phyloP scores from a whole-genome alignment of 176 grass and related monocot species.

The Tuctoria greenei region DNA sequence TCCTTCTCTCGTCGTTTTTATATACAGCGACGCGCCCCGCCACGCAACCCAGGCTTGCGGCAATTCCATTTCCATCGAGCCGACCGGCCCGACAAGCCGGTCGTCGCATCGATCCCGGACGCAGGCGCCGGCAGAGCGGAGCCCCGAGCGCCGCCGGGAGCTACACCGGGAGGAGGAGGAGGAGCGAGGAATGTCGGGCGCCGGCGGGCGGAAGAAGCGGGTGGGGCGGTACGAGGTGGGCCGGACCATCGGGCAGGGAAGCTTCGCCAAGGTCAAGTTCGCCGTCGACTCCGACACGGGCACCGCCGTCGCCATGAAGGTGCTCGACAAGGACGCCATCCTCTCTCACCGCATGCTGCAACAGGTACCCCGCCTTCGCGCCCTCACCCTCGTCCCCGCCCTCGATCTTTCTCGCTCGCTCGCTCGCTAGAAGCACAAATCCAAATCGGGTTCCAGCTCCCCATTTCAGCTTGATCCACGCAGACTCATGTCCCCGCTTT shows the following conservation, averaged over 20 bases:
- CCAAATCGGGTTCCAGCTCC: neutral
- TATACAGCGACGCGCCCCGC: neutral
- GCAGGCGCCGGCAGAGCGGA: neutral
- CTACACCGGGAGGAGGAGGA: neutral
- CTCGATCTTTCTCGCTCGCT: neutral
- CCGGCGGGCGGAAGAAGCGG: slow-evolving; percentile 48
- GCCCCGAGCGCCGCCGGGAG: neutral
- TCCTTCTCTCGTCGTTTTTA: neutral
- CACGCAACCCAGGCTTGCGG: neutral
- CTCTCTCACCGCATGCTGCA: slow-evolving; percentile 84
- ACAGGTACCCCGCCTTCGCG: slow-evolving; percentile 46
- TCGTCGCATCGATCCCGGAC: neutral
- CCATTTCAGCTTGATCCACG: neutral
- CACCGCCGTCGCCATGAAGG: slow-evolving; percentile 75
- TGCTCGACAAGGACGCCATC: slow-evolving; percentile 85
- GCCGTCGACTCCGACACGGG: slow-evolving; percentile 70
- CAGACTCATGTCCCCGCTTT: neutral
- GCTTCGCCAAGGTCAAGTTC: slow-evolving; percentile 96
- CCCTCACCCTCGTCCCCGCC: neutral
- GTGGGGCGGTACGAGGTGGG: slow-evolving; percentile 89
- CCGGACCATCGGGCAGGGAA: slow-evolving; percentile 83
- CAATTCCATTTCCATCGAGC: neutral
- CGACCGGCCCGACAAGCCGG: neutral
- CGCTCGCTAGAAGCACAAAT: neutral
- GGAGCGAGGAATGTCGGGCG: slow-evolving; percentile 34